Evolutionary conservation across 179 eudicot species (phyloP), one percentile per base, ranked within the genome.

Genomic region (Gypsophila paniculata): DNA sequence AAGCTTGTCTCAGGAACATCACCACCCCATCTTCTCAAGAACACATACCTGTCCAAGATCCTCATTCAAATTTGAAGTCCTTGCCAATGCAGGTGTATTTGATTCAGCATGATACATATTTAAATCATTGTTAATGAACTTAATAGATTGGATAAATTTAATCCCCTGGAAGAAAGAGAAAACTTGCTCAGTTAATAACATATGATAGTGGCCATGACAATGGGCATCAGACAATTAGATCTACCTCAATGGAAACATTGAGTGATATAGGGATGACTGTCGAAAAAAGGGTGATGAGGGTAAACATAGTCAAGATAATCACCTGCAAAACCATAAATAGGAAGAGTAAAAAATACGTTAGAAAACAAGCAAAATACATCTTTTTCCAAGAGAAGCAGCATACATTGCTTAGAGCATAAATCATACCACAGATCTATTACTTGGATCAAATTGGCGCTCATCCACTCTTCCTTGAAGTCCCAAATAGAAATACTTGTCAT

Each of bases 1-100:
- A 62, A 34, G 25, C 67, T 17, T 7, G 67, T 62, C 5, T 17
- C 17, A 23, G n/a, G n/a, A n/a, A n/a, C n/a, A n/a, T n/a, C n/a
- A n/a, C n/a, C n/a, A 32, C n/a, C 36, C 67, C 4, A 1, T 61
- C 67, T 18, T 63, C n/a, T 38, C 4, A 73, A 58, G 44, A 72
- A 29, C 59, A 42, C 61, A 72, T 84, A 95, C 99, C 96, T 95
- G 99, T 70, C 99, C 99, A 85, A 95, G 99, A 76, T 95, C 99
- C 90, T 95, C 99, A 78, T 95, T 95, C 62, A 95, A 85, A 82
- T 95, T 95, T 72, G 99, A 95, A 65, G 99, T 95, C 57, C 99
- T 86, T 60, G 99, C 99, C 85, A 80, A 85, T 49, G 99, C 97
- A 72, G 98, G 93, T 26, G 97, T 95, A 75, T 92, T 85, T 74